phyloP scores from a whole-genome alignment of 192 early-diverging fungal genomes.

The Backusella liffmaniae region DNA sequence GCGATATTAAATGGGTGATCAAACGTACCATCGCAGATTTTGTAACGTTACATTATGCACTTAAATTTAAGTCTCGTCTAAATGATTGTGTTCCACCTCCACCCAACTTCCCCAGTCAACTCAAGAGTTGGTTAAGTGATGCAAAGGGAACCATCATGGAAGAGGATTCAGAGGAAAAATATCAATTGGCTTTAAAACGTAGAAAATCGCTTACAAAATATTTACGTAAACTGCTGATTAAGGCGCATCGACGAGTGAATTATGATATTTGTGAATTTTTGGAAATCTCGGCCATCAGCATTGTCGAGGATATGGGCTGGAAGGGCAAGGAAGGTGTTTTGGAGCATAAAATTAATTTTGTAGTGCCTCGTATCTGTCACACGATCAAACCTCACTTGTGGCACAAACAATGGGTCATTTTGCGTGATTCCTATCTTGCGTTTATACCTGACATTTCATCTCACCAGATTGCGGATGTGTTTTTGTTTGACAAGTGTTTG shows the following conservation, averaged over 20 bases:
- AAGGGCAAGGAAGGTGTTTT: slow-evolving; percentile 81
- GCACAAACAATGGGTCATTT: slow-evolving; percentile 69
- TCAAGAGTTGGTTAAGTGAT: slow-evolving; percentile 20
- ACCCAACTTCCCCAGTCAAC: slow-evolving; percentile 35
- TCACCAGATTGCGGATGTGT: slow-evolving; percentile 40
- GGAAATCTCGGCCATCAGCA: slow-evolving; percentile 73
- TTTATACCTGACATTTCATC: slow-evolving; percentile 40
- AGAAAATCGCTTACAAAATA: slow-evolving; percentile 61
- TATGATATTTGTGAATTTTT: slow-evolving; percentile 77
- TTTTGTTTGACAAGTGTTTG: slow-evolving; percentile 50
- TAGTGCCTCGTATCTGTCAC: slow-evolving; percentile 28
- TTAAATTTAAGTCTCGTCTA: slow-evolving; percentile 44
- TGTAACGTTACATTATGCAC: slow-evolving; percentile 59
- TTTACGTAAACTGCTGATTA: slow-evolving; percentile 55
- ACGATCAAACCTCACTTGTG: slow-evolving; percentile 37
- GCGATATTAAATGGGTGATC: slow-evolving; percentile 79
- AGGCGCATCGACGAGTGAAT: slow-evolving; percentile 58
- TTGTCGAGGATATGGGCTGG: slow-evolving; percentile 82
- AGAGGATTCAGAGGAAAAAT: slow-evolving; percentile 30
- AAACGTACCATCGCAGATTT: slow-evolving; percentile 66
- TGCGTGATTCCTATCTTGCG: slow-evolving; percentile 62
- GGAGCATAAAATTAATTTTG: slow-evolving; percentile 60
- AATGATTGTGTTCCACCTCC: slow-evolving; percentile 37
- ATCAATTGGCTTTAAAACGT: slow-evolving; percentile 46
- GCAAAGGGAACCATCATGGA: slow-evolving; percentile 17